These are phyloP conservation scores for Aspergillus kassunensis DNA, from an alignment of 495 filamentous ascomycete species.

Conservation along the genomic window DNA sequence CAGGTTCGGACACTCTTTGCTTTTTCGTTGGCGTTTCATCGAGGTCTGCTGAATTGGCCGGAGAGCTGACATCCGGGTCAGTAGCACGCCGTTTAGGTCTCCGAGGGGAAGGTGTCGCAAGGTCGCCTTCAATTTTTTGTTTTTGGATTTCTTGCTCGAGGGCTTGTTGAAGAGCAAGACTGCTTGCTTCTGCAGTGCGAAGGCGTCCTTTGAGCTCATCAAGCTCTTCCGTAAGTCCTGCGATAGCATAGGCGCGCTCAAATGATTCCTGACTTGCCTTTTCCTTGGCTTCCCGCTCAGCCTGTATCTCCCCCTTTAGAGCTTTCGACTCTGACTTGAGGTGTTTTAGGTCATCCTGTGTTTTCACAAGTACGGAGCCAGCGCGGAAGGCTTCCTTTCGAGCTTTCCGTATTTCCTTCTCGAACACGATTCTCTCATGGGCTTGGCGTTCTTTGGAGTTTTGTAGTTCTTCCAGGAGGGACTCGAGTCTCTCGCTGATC, in stretches of 20 bases:
- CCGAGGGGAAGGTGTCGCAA: slow-evolving; percentile 31
- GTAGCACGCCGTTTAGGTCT: slow-evolving; percentile 56
- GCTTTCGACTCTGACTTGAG: slow-evolving; percentile 50
- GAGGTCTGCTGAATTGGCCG: slow-evolving; percentile 45
- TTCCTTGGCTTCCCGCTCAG: slow-evolving; percentile 47
- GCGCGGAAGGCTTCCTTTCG: slow-evolving; percentile 82
- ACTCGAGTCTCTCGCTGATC: slow-evolving; percentile 74
- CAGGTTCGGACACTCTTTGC: slow-evolving; percentile 52
- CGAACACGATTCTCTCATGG: slow-evolving; percentile 69
- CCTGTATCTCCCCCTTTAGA: slow-evolving; percentile 50
- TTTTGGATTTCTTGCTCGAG: slow-evolving; percentile 28
- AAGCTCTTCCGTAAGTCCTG: slow-evolving; percentile 70
- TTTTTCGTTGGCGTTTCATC: slow-evolving; percentile 60
- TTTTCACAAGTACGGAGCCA: slow-evolving; percentile 68
- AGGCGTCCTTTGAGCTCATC: slow-evolving; percentile 59
- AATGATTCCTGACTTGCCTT: slow-evolving; percentile 74
- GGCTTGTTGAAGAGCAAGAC: slow-evolving; percentile 26
- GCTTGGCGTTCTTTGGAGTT: slow-evolving; percentile 69
- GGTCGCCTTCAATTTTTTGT: slow-evolving; percentile 32
- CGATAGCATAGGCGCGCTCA: slow-evolving; percentile 66
- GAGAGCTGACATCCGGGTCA: slow-evolving; percentile 45
- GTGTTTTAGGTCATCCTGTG: slow-evolving; percentile 78
- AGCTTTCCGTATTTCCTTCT: slow-evolving; percentile 79
- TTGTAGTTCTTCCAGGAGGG: slow-evolving; percentile 73
- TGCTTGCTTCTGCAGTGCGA: slow-evolving; percentile 63